Percentiles rank a stretch among this genome's conserved stretches.
phyloP scores from a whole-genome alignment of 371 early-diverging fungal genomes.

The Zychaea mexicana region DNA sequence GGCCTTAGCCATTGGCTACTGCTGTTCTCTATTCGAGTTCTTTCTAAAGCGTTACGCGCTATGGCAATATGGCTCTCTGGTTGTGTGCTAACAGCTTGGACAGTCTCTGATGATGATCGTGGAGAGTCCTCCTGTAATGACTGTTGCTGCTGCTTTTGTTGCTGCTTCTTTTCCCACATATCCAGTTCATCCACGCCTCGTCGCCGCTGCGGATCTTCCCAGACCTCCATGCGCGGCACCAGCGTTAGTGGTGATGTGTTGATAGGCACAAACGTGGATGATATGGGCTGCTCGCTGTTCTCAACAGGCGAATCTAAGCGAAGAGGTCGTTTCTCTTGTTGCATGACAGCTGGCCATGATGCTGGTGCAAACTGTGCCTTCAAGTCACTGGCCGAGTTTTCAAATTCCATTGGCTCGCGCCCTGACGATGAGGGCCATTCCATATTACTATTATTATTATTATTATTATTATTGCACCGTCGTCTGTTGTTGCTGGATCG shows the following conservation, averaged over 20 bases:
- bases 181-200: constrained; percentile 48
- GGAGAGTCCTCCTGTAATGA: neutral
- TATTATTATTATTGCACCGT: constrained; percentile 4
- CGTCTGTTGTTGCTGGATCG: constrained; percentile 7
- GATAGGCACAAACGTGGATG: constrained; percentile 33
- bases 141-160: constrained; percentile 1
- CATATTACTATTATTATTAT: neutral
- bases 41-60: constrained; percentile 23
- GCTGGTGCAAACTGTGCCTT: neutral
- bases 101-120: constrained; percentile 11
- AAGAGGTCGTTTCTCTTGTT: neutral
- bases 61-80: constrained; percentile 22
- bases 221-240: constrained; percentile 38
- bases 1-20: constrained; percentile 34
- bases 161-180: constrained; percentile 38
- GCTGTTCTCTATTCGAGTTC: constrained; percentile 27
- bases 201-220: constrained; percentile 38
- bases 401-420: neutral
- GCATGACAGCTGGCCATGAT: neutral
- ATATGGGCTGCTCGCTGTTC: constrained; percentile 15
- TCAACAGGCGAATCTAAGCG: constrained; percentile 1
- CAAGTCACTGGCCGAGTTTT: constrained; percentile 9
- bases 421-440: neutral
- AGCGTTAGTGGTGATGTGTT: constrained; percentile 34
- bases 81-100: neutral